Conservation (phyloP, 2,329 filamentous ascomycete species). For the Penicillium olsonii region DNA sequence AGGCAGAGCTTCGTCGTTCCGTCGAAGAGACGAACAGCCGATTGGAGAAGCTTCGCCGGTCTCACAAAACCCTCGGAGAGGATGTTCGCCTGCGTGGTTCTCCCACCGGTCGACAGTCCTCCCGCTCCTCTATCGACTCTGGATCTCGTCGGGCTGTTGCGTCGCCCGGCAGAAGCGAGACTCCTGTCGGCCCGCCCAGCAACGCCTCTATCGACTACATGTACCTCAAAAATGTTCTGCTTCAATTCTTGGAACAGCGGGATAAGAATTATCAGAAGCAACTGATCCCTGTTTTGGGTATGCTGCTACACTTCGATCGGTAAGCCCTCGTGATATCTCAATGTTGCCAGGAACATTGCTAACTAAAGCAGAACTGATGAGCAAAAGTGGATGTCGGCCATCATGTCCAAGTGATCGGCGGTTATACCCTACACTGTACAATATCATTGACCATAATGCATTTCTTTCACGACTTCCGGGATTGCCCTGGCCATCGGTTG, state of each 20-base stretch:
- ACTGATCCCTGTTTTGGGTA: constrained; percentile 65
- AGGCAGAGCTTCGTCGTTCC: constrained; percentile 69
- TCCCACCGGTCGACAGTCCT: constrained; percentile 53
- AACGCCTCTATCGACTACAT: constrained; percentile 56
- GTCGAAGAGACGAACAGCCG: constrained; percentile 76
- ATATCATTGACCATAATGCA: constrained; percentile 3
- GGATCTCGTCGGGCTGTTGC: constrained; percentile 46
- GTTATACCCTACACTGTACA: constrained; percentile 8
- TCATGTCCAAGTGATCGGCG: constrained; percentile 54
- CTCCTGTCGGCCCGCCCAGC: constrained; percentile 33
- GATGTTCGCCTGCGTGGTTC: constrained; percentile 52
- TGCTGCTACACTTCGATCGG: constrained; percentile 67
- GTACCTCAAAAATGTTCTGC: constrained; percentile 66
- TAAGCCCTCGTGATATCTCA: constrained; percentile 36
- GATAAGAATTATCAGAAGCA: constrained; percentile 69
- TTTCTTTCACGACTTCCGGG: neutral
- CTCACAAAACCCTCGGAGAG: constrained; percentile 61
- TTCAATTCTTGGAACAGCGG: constrained; percentile 67
- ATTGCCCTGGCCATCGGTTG: neutral
- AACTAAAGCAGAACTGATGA: constrained; percentile 64
- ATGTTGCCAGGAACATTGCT: constrained; percentile 2
- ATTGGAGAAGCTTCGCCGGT: constrained; percentile 77
- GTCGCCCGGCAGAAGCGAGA: constrained; percentile 50
- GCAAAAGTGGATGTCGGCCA: constrained; percentile 81
- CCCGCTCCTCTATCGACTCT: constrained; percentile 62